Conservation (phyloP, 495 filamentous ascomycete species). For the Neurospora africana region DNA sequence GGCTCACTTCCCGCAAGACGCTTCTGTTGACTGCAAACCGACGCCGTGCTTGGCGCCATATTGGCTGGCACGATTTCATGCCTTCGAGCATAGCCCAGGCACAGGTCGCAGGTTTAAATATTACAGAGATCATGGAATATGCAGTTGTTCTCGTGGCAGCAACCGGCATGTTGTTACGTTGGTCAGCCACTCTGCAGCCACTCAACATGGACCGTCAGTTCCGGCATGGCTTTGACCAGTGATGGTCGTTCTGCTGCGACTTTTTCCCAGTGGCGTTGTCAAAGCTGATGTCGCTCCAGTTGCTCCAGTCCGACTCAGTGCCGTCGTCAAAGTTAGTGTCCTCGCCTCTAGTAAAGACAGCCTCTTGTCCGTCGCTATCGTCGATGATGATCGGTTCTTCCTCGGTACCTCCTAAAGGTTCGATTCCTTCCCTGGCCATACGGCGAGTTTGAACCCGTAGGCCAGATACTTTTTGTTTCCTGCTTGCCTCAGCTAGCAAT, state of each 20-base stretch:
- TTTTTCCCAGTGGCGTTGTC: not conserved
- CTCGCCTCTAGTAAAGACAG: conserved; percentile 3
- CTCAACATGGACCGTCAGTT: not conserved
- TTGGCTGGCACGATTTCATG: not conserved
- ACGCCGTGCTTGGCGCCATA: not conserved
- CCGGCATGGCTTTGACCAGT: not conserved
- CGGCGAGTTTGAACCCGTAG: not conserved
- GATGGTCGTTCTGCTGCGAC: not conserved
- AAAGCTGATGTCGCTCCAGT: not conserved
- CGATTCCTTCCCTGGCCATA: not conserved
- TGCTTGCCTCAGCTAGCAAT: not conserved
- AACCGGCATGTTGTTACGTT: not conserved
- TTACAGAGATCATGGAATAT: not conserved
- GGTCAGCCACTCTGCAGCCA: not conserved
- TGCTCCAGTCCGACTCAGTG: conserved; percentile 6
- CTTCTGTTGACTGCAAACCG: not conserved
- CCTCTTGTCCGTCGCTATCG: not conserved
- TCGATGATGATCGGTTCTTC: conserved; percentile 3
- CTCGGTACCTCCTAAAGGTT: not conserved
- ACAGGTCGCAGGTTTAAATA: not conserved
- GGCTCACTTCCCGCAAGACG: not conserved
- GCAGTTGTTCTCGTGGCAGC: not conserved
- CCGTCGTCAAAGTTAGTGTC: conserved; percentile 3
- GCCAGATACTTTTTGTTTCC: not conserved
- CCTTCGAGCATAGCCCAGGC: not conserved